Conservation (phyloP, 306 rosid species). For the Parietaria judaica region DNA sequence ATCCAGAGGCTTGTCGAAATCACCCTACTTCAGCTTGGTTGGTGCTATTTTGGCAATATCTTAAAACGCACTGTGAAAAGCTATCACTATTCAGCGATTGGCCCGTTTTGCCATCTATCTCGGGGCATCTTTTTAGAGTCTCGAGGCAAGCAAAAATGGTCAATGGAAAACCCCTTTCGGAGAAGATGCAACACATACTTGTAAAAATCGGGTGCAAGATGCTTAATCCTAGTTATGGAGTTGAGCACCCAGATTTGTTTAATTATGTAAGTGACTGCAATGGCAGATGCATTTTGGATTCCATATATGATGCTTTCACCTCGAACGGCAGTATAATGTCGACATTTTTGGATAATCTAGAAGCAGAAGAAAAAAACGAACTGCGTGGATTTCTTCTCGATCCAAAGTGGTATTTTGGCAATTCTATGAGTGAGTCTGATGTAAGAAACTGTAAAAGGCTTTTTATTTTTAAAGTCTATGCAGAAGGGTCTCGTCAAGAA, state of each 20-base stretch:
- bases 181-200: conserved; percentile 46
- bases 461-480: conserved; percentile 67
- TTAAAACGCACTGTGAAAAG: conserved; percentile 43
- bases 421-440: conserved; percentile 45
- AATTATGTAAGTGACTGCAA: conserved; percentile 60
- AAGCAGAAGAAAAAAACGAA: conserved; percentile 59
- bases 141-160: conserved; percentile 62
- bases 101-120: conserved; percentile 88
- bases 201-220: conserved; percentile 72
- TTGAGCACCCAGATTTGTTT: conserved; percentile 61
- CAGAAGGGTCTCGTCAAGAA: conserved; percentile 41
- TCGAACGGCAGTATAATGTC: conserved; percentile 36
- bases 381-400: conserved; percentile 80
- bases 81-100: conserved; percentile 68
- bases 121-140: conserved; percentile 64
- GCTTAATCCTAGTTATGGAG: conserved; percentile 47
- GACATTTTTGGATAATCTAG: conserved; percentile 47
- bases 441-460: conserved; percentile 57
- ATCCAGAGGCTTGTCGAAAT: conserved; percentile 56
- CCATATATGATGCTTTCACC: conserved; percentile 43
- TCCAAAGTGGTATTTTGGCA: conserved; percentile 83
- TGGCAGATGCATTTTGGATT: conserved; percentile 65
- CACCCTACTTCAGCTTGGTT: conserved; percentile 79
- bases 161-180: conserved; percentile 53
- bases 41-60: conserved; percentile 70